Conservation (phyloP, 179 eudicot genomes). For the Vitellaria paradoxa region DNA sequence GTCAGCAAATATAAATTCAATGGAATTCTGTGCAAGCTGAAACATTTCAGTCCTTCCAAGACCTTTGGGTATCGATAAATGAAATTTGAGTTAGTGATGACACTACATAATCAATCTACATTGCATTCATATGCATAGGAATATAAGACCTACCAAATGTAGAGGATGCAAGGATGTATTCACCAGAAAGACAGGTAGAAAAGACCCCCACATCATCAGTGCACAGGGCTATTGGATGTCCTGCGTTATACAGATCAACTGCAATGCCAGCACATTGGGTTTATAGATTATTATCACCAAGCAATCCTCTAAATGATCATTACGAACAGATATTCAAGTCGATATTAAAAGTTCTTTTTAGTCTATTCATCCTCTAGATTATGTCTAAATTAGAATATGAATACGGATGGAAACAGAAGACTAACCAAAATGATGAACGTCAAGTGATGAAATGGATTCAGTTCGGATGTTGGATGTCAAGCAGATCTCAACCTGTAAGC, state of each 20-base stretch:
- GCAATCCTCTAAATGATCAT: not conserved
- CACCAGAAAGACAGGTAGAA: conserved; percentile 76
- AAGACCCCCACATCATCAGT: conserved; percentile 94
- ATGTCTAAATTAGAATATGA: not conserved
- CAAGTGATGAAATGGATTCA: conserved; percentile 67
- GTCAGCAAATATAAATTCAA: too few species aligned
- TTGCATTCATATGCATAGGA: too few species aligned
- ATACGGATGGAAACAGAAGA: conserved; percentile 7
- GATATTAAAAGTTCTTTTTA: not conserved
- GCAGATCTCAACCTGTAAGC: conserved; percentile 90
- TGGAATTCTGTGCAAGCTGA: too few species aligned
- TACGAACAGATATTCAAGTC: not conserved
- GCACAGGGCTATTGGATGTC: conserved; percentile 79
- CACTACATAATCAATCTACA: too few species aligned
- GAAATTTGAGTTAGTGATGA: not conserved
- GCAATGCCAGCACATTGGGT: conserved; percentile 19
- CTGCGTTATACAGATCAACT: conserved; percentile 63
- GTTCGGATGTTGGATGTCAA: conserved; percentile 92
- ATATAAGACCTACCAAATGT: conserved; percentile 30
- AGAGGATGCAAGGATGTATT: conserved; percentile 69
- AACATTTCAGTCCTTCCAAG: too few species aligned
- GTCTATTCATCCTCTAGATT: not conserved
- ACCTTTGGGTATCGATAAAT: not conserved
- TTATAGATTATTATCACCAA: not conserved
- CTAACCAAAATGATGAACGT: conserved; percentile 92